phyloP scores from a whole-genome alignment of 768 basidiomycete species.

The Pleurotus pulmonarius region DNA sequence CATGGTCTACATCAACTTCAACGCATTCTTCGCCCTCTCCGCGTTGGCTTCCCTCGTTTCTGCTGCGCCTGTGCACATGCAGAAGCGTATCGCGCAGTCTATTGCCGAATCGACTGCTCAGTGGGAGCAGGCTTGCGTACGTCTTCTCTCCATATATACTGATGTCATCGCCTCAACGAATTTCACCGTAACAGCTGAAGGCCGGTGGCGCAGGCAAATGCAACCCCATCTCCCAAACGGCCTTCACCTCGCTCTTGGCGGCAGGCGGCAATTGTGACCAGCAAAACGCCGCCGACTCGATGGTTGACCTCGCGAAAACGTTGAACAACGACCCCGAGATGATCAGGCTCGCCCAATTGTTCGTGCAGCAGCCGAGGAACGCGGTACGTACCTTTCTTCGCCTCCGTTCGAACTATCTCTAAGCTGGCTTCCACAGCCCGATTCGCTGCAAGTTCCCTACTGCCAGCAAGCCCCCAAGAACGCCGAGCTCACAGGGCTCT shows the following conservation, averaged over 20 bases:
- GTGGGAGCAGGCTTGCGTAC: slow-evolving; percentile 53
- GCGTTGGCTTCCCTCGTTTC: slow-evolving; percentile 16
- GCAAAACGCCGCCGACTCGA: slow-evolving; percentile 44
- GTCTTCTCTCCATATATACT: slow-evolving; percentile 14
- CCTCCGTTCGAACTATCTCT: too few relatives aligned
- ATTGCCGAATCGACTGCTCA: slow-evolving; percentile 42
- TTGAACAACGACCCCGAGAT: slow-evolving; percentile 39
- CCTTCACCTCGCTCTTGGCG: slow-evolving; percentile 45
- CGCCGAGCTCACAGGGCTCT: slow-evolving; percentile 44
- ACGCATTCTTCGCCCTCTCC: slow-evolving; percentile 26
- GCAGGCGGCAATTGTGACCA: slow-evolving; percentile 39
- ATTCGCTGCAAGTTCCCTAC: slow-evolving; percentile 43
- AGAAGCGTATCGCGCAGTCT: slow-evolving; percentile 47
- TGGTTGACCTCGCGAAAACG: slow-evolving; percentile 44
- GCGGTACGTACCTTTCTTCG: slow-evolving; percentile 27
- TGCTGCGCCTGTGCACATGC: slow-evolving; percentile 28
- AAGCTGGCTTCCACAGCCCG: slow-evolving; percentile 27
- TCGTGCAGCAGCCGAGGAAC: slow-evolving; percentile 49
- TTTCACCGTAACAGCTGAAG: slow-evolving; percentile 20
- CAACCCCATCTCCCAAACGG: slow-evolving; percentile 39
- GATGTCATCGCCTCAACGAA: neutral
- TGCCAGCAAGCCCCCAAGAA: slow-evolving; percentile 48
- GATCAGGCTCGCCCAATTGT: slow-evolving; percentile 43
- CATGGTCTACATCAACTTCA: slow-evolving; percentile 9
- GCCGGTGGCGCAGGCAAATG: slow-evolving; percentile 46